Percentiles rank a stretch among this genome's conserved stretches.
These are phyloP conservation scores for Omphalotus guepiniiformis DNA, from an alignment of 768 basidiomycete species.

Conservation along the genomic window DNA sequence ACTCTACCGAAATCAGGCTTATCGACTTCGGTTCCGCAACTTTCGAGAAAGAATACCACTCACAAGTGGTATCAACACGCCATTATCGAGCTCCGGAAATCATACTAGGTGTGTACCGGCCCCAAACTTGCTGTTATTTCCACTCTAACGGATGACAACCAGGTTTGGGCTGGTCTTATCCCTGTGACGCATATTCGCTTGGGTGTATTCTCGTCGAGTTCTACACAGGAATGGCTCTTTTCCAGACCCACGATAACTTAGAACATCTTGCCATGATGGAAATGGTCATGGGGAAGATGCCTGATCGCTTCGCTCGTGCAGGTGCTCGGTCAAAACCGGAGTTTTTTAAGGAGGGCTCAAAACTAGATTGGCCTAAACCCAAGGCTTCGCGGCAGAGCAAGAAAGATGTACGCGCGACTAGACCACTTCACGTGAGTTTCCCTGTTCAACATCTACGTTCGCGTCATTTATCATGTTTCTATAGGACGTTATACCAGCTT, in stretches of 20 bases:
- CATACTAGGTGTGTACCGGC: conserved; percentile 73
- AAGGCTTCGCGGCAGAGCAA: conserved; percentile 86
- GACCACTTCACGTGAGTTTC: conserved; percentile 62
- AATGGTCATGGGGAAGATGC: conserved; percentile 98
- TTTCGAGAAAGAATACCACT: conserved; percentile 97
- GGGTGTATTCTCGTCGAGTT: conserved; percentile 99
- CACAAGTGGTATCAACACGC: conserved; percentile 94
- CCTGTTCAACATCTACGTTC: conserved; percentile 3
- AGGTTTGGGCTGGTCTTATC: conserved; percentile 98
- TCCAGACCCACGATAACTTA: conserved; percentile 98
- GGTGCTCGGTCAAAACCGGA: conserved; percentile 83
- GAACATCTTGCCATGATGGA: conserved; percentile 99
- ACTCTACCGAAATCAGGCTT: conserved; percentile 86
- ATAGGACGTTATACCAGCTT: conserved; percentile 82
- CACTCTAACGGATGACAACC: conserved; percentile 3
- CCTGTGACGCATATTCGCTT: conserved; percentile 97
- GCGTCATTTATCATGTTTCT: conserved; percentile 1
- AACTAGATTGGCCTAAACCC: conserved; percentile 90
- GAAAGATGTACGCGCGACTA: conserved; percentile 89
- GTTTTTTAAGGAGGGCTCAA: conserved; percentile 84
- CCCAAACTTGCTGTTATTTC: conserved; percentile 5
- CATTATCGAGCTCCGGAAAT: conserved; percentile 99
- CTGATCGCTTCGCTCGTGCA: conserved; percentile 73
- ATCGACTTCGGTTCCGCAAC: conserved; percentile 99
- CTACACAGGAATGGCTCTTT: conserved; percentile 95